phyloP scores from a whole-genome alignment of 2,329 filamentous ascomycete genomes.

The Zasmidium cellare region DNA sequence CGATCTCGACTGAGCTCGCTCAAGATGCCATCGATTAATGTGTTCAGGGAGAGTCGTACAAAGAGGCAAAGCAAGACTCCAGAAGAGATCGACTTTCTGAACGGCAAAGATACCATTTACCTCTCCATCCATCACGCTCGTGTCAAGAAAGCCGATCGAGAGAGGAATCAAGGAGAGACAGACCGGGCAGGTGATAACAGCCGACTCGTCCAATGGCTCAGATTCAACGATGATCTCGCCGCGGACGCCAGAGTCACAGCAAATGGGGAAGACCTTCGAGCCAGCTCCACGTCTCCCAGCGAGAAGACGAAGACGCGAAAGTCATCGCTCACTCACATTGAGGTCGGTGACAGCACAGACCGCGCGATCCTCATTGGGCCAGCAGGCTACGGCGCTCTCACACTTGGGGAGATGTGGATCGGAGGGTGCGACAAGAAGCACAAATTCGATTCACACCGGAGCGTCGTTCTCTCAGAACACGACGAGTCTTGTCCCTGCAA shows the following conservation, averaged over 20 bases:
- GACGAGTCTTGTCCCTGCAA: conserved; percentile 1
- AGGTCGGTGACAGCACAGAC: neutral
- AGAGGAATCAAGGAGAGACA: neutral
- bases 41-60: neutral
- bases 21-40: neutral
- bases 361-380: neutral
- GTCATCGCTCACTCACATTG: neutral
- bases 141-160: neutral
- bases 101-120: neutral
- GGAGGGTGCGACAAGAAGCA: neutral
- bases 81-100: neutral
- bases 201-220: neutral
- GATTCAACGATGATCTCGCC: conserved; percentile 1
- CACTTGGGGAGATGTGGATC: neutral
- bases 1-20: neutral
- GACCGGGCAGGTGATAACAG: no score
- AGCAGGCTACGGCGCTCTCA: neutral
- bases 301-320: neutral
- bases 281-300: neutral
- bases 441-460: neutral
- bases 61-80: neutral
- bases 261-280: neutral
- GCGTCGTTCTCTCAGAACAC: neutral
- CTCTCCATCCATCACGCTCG: neutral
- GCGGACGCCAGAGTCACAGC: conserved; percentile 3